Conservation (phyloP, 176 grass and related monocot genomes). For the Carex cristatella region DNA sequence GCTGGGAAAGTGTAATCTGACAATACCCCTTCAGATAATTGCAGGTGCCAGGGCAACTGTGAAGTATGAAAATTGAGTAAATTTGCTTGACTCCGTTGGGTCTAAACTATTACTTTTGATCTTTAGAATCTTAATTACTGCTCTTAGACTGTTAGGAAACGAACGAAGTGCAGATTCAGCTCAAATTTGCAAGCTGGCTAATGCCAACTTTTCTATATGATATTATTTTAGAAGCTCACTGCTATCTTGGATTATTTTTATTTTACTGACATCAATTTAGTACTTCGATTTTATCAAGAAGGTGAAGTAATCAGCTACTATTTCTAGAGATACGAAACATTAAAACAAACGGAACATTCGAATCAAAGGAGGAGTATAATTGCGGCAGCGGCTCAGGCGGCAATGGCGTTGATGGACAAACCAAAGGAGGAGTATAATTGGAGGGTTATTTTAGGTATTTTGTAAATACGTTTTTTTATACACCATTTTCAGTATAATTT, state of each 20-base stretch:
- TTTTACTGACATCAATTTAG: neutral
- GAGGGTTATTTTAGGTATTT: no score
- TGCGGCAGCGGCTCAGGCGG: no score
- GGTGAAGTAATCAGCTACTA: neutral
- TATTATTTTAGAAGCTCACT: neutral
- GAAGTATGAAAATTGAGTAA: neutral
- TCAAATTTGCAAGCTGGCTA: neutral
- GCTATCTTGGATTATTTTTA: neutral
- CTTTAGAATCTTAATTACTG: neutral
- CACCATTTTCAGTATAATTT: no score
- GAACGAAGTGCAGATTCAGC: neutral
- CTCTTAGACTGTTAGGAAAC: neutral
- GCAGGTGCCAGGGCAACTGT: conserved; percentile 44
- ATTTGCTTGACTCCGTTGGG: neutral
- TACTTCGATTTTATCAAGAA: neutral
- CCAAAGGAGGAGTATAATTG: no score
- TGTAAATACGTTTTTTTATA: no score
- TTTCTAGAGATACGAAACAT: neutral
- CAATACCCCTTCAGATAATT: conserved; percentile 30
- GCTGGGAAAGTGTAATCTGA: conserved; percentile 54
- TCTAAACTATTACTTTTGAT: neutral
- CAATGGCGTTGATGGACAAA: no score
- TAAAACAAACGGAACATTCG: no score
- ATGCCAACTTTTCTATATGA: neutral
- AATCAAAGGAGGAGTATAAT: no score